A percentile compares a stretch with the other conserved stretches of the same genome.
These are phyloP conservation scores for Casuarina equisetifolia DNA, from an alignment of 306 rosid species.

Conservation along the genomic window DNA sequence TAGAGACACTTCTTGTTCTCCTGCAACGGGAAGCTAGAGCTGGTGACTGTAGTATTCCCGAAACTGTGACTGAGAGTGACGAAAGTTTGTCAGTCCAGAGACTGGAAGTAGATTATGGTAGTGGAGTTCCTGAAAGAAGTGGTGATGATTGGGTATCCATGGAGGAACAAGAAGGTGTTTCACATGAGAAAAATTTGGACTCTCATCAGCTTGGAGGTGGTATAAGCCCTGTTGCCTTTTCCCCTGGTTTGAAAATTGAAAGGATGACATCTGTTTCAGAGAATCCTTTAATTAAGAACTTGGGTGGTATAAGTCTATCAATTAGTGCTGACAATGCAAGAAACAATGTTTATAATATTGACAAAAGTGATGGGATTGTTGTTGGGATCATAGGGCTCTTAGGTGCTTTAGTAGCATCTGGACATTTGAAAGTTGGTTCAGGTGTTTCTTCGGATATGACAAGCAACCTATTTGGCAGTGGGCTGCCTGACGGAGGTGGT, in stretches of 20 bases:
- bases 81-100: slow-evolving; percentile 33
- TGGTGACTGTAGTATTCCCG: slow-evolving; percentile 62
- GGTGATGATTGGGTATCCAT: slow-evolving; percentile 41
- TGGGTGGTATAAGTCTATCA: slow-evolving; percentile 92
- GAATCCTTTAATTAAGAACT: slow-evolving; percentile 47
- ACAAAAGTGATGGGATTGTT: slow-evolving; percentile 88
- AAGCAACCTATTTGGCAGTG: slow-evolving; percentile 66
- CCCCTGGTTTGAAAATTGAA: slow-evolving; percentile 46
- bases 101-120: slow-evolving; percentile 39
- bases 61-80: slow-evolving; percentile 35
- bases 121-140: slow-evolving; percentile 36
- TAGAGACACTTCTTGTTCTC: slow-evolving; percentile 93
- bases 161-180: slow-evolving; percentile 45
- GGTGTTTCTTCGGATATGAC: slow-evolving; percentile 50
- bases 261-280: slow-evolving; percentile 61
- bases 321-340: slow-evolving; percentile 95
- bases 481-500: slow-evolving; percentile 70
- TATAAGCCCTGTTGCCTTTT: slow-evolving; percentile 38
- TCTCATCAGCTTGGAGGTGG: slow-evolving; percentile 48
- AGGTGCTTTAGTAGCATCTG: slow-evolving; percentile 88
- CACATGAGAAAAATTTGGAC: slow-evolving; percentile 44
- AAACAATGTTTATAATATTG: slow-evolving; percentile 88
- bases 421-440: slow-evolving; percentile 71
- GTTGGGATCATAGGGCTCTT: slow-evolving; percentile 76
- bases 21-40: slow-evolving; percentile 86